phyloP scores from a whole-genome alignment of 148 eudicot genomes.

The Rhododendron vialii region DNA sequence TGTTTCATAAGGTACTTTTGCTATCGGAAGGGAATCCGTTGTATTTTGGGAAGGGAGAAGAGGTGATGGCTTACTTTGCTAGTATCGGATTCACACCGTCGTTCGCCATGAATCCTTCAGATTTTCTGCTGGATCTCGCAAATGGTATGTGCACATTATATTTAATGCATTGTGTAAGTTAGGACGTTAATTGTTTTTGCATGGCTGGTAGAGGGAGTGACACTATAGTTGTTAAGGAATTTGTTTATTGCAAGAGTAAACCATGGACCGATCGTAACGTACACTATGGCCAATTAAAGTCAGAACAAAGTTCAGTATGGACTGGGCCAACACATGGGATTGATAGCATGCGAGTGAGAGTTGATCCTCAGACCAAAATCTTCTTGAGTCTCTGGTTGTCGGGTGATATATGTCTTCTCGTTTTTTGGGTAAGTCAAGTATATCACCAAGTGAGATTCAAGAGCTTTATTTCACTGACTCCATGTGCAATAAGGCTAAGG shows the following conservation, averaged over 20 bases:
- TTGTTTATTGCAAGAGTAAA: background rate
- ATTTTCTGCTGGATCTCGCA: constrained; percentile 77
- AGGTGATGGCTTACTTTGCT: constrained; percentile 60
- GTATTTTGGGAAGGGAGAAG: constrained; percentile 62
- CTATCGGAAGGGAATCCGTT: constrained; percentile 64
- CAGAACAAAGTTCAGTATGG: background rate
- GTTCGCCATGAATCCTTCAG: constrained; percentile 80
- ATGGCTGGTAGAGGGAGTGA: background rate
- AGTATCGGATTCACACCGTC: constrained; percentile 52
- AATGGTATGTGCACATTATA: constrained; percentile 36
- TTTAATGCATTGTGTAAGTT: background rate
- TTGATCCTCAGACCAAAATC: no score
- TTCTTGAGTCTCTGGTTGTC: no score
- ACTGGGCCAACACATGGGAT: background rate
- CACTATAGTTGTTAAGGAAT: background rate
- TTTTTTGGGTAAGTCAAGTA: no score
- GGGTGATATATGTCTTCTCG: background rate
- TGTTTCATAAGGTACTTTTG: constrained; percentile 74
- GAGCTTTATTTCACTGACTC: background rate
- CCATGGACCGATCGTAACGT: background rate
- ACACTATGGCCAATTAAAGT: background rate
- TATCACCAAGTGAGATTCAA: background rate
- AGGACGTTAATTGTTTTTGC: background rate
- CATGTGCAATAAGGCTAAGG: background rate
- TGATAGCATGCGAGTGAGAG: background rate